These are phyloP conservation scores for Sarocladium kiliense DNA, from an alignment of 2,329 filamentous ascomycete species.

Conservation along the genomic window DNA sequence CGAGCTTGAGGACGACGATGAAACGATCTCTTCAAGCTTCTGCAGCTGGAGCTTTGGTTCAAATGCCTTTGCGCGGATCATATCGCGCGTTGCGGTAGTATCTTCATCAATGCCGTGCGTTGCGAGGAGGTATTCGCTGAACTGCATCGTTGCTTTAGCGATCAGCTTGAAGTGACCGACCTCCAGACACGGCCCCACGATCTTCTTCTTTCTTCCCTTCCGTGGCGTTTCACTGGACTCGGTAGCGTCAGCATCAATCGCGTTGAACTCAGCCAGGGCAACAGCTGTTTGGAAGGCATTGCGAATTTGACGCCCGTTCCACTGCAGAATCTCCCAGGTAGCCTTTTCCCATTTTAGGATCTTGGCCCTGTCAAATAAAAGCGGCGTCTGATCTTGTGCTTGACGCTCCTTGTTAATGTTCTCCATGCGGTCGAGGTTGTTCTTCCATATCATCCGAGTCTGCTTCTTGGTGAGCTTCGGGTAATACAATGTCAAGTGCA, in stretches of 20 bases:
- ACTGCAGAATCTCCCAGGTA: constrained; percentile 10
- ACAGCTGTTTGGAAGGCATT: constrained; percentile 23
- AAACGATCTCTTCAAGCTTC: background rate
- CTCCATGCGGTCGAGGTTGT: background rate
- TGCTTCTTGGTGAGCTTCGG: constrained; percentile 16
- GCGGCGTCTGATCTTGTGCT: background rate
- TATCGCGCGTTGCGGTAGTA: background rate
- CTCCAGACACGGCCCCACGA: background rate
- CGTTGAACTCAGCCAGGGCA: constrained; percentile 23
- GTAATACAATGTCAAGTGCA: constrained; percentile 24
- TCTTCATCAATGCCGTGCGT: background rate
- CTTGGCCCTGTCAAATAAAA: background rate
- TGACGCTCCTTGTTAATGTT: background rate
- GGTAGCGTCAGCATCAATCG: constrained; percentile 5
- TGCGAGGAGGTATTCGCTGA: background rate
- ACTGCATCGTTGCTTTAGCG: background rate
- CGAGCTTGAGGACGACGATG: background rate
- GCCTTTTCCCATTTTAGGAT: background rate
- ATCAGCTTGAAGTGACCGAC: background rate
- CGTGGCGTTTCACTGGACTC: background rate
- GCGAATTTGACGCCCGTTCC: constrained; percentile 27
- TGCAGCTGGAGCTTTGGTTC: background rate
- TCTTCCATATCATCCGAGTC: constrained; percentile 10
- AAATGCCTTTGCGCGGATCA: background rate
- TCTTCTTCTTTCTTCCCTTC: background rate